A percentile compares a stretch with the other conserved stretches of the same genome.
phyloP scores from a whole-genome alignment of 2,329 filamentous ascomycete species.

The Elsinoe necatrix region DNA sequence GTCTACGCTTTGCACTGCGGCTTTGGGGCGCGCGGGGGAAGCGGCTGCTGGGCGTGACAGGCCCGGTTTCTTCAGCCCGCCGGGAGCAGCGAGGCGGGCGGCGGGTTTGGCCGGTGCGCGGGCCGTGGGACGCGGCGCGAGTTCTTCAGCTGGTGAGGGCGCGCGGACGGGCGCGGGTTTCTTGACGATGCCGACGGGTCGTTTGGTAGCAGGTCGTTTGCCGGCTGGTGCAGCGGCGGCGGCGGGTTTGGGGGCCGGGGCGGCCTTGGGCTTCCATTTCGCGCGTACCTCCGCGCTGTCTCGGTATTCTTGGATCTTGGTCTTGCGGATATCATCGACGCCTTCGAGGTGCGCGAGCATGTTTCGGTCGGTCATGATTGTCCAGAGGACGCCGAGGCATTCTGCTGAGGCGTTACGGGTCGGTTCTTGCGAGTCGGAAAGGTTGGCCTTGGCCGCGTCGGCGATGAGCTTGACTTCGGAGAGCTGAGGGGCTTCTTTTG shows the following conservation, averaged over 20 bases:
- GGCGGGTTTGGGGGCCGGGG: constrained; percentile 49
- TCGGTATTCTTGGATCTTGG: constrained; percentile 88
- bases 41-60: constrained; percentile 25
- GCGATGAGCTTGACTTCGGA: constrained; percentile 76
- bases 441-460: constrained; percentile 79
- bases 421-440: constrained; percentile 79
- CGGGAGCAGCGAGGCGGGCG: constrained; percentile 32
- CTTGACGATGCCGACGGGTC: constrained; percentile 38
- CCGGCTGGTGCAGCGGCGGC: constrained; percentile 45
- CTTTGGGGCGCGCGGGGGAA: constrained; percentile 35
- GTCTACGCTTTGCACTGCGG: constrained; percentile 44
- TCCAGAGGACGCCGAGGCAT: constrained; percentile 90
- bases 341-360: constrained; percentile 91
- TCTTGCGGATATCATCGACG: constrained; percentile 90
- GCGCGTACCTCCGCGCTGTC: constrained; percentile 76
- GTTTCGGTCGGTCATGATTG: constrained; percentile 91
- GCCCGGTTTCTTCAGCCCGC: constrained; percentile 37
- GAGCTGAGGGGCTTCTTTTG: constrained; percentile 73
- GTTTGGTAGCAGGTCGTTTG: constrained; percentile 45
- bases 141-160: constrained; percentile 35
- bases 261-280: constrained; percentile 83
- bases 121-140: constrained; percentile 52
- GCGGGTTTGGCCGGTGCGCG: constrained; percentile 39
- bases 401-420: constrained; percentile 86
- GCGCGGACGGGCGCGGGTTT: constrained; percentile 34